Evolutionary conservation across 352 stramenopile genomes (phyloP), one percentile per base, ranked within the genome.

Genomic region (Blastocystis sp.): DNA sequence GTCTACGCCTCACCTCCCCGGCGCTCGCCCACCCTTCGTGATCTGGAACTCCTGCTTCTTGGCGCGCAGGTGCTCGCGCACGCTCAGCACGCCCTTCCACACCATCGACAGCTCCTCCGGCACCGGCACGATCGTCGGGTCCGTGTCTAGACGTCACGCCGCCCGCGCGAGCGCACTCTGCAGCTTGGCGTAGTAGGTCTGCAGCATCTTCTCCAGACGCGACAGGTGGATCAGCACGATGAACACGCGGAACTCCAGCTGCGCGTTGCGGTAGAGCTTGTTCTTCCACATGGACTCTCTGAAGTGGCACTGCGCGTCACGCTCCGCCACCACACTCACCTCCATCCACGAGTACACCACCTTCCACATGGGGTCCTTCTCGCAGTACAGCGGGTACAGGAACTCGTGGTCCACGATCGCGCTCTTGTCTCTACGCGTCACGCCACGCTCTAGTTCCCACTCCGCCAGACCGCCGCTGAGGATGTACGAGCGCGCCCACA

Each of bases 41-140:
- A 85, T 66, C 74, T 85, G 41, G 79, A 89, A 89, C 6, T 77
- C 79, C 41, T 89, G 79, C 37, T 89, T 76, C 59, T 79, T 76
- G 9, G 79, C 29, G 35, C 79, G 63, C 13, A 89, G n/a, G 26
- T 80, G 62, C 41, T 89, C 79, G 50, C 79, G 63, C 12, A 89
- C 55, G 26, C 29, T 35, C 35, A 78, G 62, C 33, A 89, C 67
- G 4, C 79, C 63, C 33, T 60, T 77, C 63, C 67, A 89, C 4
- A 89, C 50, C 24, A 61, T 62, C 2, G 41, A 21, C 1, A 89
- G 13, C 41, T 80, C 79, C 37, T 89, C 79, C 9, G 79, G 79
- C 12, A 77, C 41, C 31, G 63, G 24, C 31, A 89, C 60, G 31
- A 80, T 33, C 35, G 79, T 45, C 29, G 67, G 39, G 35, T 89